Percentiles rank a stretch among this genome's conserved stretches.
These are phyloP conservation scores for Aspergillus versicolor DNA, from an alignment of 2,329 filamentous ascomycete species.

Conservation along the genomic window DNA sequence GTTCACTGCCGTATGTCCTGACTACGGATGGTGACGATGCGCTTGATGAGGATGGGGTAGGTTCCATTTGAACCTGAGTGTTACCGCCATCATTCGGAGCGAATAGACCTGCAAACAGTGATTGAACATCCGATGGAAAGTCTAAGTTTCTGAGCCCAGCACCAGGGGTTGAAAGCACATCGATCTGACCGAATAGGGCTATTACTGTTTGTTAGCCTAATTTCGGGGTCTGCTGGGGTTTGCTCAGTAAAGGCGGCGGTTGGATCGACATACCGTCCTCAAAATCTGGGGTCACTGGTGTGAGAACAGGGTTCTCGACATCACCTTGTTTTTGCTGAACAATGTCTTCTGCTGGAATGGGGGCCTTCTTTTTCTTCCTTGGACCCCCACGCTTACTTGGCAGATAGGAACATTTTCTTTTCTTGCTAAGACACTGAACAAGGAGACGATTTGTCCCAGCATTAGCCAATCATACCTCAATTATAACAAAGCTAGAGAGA, in stretches of 20 bases:
- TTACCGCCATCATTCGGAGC: conserved; percentile 23
- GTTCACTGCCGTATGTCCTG: conserved; percentile 41
- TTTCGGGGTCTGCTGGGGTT: neutral
- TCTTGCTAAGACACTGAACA: conserved; percentile 40
- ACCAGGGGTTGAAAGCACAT: conserved; percentile 40
- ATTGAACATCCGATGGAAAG: conserved; percentile 35
- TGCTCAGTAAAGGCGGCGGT: neutral
- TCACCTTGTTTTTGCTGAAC: conserved; percentile 21
- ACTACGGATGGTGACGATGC: conserved; percentile 30
- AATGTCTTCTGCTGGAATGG: conserved; percentile 22
- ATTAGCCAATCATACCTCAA: neutral
- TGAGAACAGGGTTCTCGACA: conserved; percentile 20
- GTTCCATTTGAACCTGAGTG: conserved; percentile 28
- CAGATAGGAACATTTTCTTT: conserved; percentile 42
- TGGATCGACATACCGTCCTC: conserved; percentile 31
- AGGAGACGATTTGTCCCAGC: conserved; percentile 4
- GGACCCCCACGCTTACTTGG: conserved; percentile 47
- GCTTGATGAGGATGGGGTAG: conserved; percentile 28
- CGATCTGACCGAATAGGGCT: conserved; percentile 42
- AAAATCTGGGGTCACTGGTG: conserved; percentile 25
- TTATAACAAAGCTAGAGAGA: neutral
- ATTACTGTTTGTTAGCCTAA: conserved; percentile 29
- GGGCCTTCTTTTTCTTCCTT: conserved; percentile 39
- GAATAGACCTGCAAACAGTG: conserved; percentile 40
- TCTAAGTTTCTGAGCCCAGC: conserved; percentile 42